Percentiles rank a stretch among this genome's conserved stretches.
Conservation (phyloP, 352 stramenopile genomes). For the Phytophthora boehmeriae region DNA sequence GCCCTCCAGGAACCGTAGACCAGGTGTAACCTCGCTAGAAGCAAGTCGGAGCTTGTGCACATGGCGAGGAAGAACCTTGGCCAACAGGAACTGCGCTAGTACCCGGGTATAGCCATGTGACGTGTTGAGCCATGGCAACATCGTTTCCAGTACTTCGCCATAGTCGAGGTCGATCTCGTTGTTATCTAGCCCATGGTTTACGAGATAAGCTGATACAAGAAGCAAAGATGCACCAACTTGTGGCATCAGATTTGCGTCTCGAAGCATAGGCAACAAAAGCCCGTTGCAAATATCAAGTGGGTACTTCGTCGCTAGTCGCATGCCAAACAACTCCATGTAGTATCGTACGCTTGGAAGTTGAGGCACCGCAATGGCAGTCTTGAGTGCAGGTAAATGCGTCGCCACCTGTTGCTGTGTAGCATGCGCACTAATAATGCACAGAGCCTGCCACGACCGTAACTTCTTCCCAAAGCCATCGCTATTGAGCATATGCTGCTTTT, state of each 20-base stretch:
- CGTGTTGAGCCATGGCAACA: conserved; percentile 80
- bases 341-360: conserved; percentile 74
- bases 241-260: conserved; percentile 72
- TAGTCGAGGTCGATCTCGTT: conserved; percentile 23
- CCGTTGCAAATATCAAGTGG: conserved; percentile 42
- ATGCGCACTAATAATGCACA: conserved; percentile 73
- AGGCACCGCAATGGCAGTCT: conserved; percentile 58
- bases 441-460: conserved; percentile 77
- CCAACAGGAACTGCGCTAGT: conserved; percentile 74
- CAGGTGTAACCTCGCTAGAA: conserved; percentile 15
- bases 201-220: conserved; percentile 53
- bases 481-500: conserved; percentile 88
- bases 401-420: conserved; percentile 34
- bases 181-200: conserved; percentile 41
- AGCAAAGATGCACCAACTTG: conserved; percentile 73
- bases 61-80: conserved; percentile 67
- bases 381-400: conserved; percentile 38
- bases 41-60: conserved; percentile 40
- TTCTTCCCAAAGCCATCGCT: conserved; percentile 82
- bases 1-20: conserved; percentile 54
- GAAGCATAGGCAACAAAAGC: conserved; percentile 64
- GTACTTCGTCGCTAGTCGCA: conserved; percentile 67
- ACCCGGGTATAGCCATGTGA: conserved; percentile 86
- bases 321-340: conserved; percentile 86
- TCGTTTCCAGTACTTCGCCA: conserved; percentile 45